Conservation (phyloP, 495 filamentous ascomycete species). For the Penicillium chermesinum region DNA sequence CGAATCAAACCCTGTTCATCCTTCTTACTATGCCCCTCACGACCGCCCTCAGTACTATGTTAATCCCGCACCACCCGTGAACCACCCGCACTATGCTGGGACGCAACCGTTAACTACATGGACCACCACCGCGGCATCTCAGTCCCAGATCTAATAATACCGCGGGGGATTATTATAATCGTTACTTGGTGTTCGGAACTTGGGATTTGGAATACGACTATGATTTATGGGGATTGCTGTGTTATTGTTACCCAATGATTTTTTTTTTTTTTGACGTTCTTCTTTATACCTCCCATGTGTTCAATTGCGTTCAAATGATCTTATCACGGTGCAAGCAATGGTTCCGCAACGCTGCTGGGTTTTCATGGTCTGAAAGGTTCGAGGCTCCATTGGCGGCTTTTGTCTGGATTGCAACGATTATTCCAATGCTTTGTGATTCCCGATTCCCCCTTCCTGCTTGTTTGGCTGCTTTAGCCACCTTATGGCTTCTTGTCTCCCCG, state of each 20-base stretch:
- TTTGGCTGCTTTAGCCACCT: background rate
- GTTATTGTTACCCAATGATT: background rate
- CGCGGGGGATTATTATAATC: slow-evolving; percentile 5
- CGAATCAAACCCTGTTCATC: slow-evolving; percentile 36
- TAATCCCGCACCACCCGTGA: slow-evolving; percentile 21
- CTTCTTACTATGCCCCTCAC: slow-evolving; percentile 28
- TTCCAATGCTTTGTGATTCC: background rate
- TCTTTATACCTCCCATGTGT: background rate
- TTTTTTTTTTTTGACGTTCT: background rate
- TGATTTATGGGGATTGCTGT: slow-evolving; percentile 1
- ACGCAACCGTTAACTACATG: slow-evolving; percentile 32
- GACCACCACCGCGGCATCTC: slow-evolving; percentile 41
- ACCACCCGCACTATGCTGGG: slow-evolving; percentile 34
- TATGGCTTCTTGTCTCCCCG: background rate
- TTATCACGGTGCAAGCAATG: background rate
- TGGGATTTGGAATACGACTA: slow-evolving; percentile 2
- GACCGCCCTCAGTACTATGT: slow-evolving; percentile 39
- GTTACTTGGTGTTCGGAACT: slow-evolving; percentile 5
- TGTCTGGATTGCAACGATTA: background rate
- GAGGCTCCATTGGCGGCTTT: background rate
- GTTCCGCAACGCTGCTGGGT: too few relatives aligned
- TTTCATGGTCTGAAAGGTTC: too few relatives aligned
- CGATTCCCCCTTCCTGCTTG: background rate
- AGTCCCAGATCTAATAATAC: slow-evolving; percentile 39
- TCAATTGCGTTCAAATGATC: background rate